Evolutionary conservation across 2,329 filamentous ascomycete genomes (phyloP), one percentile per base, ranked within the genome.

Genomic region (Aspergillus brunneoviolaceus): DNA sequence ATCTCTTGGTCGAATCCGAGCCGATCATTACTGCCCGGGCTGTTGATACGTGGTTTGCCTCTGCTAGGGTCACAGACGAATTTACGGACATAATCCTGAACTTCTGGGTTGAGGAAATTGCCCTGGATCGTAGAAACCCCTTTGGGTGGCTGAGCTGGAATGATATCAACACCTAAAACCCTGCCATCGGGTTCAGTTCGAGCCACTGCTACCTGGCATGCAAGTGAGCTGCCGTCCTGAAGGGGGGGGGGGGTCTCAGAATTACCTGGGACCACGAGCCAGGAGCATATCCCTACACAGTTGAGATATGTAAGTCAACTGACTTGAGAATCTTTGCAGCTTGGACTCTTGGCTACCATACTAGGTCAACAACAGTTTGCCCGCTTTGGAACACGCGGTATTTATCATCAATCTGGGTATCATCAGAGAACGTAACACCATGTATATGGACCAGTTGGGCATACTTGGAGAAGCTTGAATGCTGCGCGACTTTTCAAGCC

Each of bases 51-150:
- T 5, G 80, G 77, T 56, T 86, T 80, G 42, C 85, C 87, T 58
- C 83, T 80, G 51, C 83, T 80, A 1, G 87, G 85, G 62, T 89
- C 85, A 51, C 82, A 77, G 47, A 99, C 85, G 70, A 93, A 95
- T 5, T 86, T 82, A 73, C 89, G 88, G 45, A 96, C 88, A 74
- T 94, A 85, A 23, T 81, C 83, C 74, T 90, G 90, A n/a, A 97
- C 88, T 2, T 79, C 77, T 0, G 86, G 83, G 5, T 88, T 89
- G 47, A 98, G 81, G 66, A 99, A 98, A 74, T 99, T 91, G 51
- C 96, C 95, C 76, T 99, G 95, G 59, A 99, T 92, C 2, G 92
- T 92, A 29, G 91, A 93, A n/a, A 96, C 92, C 23, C 95, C 95
- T 70, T 85, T 87, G 0, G 95, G 95, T 5, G 96, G 94, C 73